Percentiles rank a stretch among this genome's conserved stretches.
Conservation (phyloP, 345 rosid species). For the Salix brachista region DNA sequence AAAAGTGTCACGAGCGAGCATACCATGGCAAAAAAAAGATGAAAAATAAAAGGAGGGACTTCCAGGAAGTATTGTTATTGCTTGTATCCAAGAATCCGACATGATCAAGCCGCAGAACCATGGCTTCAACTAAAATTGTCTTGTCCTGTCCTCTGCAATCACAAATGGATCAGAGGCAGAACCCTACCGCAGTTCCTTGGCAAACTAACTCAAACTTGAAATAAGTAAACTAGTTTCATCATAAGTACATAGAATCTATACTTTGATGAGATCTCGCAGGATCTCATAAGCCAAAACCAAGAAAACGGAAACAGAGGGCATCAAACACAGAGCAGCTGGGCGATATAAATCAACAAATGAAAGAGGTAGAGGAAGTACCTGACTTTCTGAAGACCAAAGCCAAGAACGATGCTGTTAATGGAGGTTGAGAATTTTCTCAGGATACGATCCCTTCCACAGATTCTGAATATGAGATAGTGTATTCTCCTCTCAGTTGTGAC, state of each 20-base stretch:
- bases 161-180: conserved; percentile 56
- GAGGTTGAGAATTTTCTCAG: not conserved
- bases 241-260: not conserved
- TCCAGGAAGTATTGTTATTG: conserved; percentile 54
- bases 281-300: not conserved
- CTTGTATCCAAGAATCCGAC: conserved; percentile 43
- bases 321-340: not conserved
- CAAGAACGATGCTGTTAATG: not conserved
- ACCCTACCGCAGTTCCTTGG: conserved; percentile 20
- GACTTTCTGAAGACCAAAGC: conserved; percentile 1
- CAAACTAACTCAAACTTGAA: not conserved
- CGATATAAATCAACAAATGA: not conserved
- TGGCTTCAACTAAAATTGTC: conserved; percentile 53
- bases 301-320: not conserved
- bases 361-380: not conserved
- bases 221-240: not conserved
- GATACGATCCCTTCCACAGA: not conserved
- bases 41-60: conserved; percentile 57
- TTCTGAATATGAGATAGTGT: not conserved
- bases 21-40: conserved; percentile 47
- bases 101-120: conserved; percentile 66
- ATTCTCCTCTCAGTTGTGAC: not conserved
- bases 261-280: not conserved
- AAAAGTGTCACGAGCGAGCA: conserved; percentile 38
- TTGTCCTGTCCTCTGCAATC: conserved; percentile 60